Base-by-base conservation (phyloP, 441 rosid genomes). In the Geranium incanum region DNA sequence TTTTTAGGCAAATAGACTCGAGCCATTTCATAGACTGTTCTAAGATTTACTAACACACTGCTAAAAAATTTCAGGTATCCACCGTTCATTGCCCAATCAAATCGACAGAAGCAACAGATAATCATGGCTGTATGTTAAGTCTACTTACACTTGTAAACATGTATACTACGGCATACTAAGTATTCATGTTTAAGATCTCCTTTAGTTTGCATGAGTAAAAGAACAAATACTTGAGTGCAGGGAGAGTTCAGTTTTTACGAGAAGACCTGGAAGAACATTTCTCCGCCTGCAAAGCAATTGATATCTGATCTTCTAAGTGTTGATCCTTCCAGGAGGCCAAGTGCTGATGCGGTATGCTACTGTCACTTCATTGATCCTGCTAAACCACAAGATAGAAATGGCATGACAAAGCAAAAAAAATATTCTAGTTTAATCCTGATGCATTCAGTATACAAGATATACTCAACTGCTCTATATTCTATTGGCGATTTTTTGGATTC, bases 161-260 rank as follows among this genome's bases (percentile, higher is more conserved):
- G 12, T 28, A 11, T 63, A 28, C 15, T 12, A 63, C 8, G 11
- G 6, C 37, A 65, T 65, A 41, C 5, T 33, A 65, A 12, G 67
- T 23, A 13, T 65, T 65, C 68, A 65, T 36, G 6, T 13, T 36
- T 65, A 5, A 57, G 11, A 63, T 62, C 37, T 23, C 41, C 36
- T 33, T 18, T 36, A 65, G 39, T 64, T 36, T 37, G 68, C 28
- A 37, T 39, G 15, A 67, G 18, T 1, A 43, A 21, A 12, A 19
- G 60, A 15, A 63, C 45, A 33, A 68, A 6, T 0, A 70, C 68
- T 67, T 62, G 28, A 59, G 55, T 50, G 68, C 84, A 89, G 89
- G 95, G 89, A 68, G 87, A 87, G 1, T 87, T 84, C 81, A 85
- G 87, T 80, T 89, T 87, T 71, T 78, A 85, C 19, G 92, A 87